Conservation (phyloP, 345 rosid genomes). For the Dimocarpus longan region DNA sequence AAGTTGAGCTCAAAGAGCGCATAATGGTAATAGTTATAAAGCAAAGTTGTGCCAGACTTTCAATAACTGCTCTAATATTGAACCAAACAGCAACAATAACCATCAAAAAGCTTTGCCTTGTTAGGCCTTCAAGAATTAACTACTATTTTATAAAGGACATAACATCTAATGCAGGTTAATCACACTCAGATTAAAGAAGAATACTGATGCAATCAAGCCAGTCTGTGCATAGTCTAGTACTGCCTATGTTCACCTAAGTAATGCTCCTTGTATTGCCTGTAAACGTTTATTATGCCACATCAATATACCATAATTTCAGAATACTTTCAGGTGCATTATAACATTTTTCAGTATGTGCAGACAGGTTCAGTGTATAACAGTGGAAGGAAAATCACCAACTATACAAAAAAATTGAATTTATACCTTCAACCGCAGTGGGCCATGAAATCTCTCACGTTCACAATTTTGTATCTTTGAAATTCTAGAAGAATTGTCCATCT, state of each 20-base stretch:
- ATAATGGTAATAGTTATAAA: background rate
- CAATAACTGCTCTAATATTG: background rate
- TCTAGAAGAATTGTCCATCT: slow-evolving; percentile 99
- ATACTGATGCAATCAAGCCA: slow-evolving; percentile 94
- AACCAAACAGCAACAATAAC: background rate
- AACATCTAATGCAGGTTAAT: slow-evolving; percentile 17
- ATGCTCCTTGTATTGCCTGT: slow-evolving; percentile 84
- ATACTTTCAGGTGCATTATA: slow-evolving; percentile 8
- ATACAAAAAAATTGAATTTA: slow-evolving; percentile 14
- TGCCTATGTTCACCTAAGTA: slow-evolving; percentile 74
- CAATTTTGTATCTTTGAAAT: slow-evolving; percentile 86
- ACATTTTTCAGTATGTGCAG: slow-evolving; percentile 2
- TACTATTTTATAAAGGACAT: slow-evolving; percentile 6
- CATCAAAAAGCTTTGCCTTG: background rate
- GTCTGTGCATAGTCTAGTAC: slow-evolving; percentile 97
- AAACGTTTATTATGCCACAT: slow-evolving; percentile 3
- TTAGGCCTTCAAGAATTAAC: background rate
- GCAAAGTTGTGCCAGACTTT: background rate
- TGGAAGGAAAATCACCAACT: background rate
- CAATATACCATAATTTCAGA: slow-evolving; percentile 24
- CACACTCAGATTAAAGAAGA: slow-evolving; percentile 81
- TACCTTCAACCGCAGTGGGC: slow-evolving; percentile 98
- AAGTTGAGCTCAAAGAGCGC: background rate
- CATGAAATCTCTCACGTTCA: slow-evolving; percentile 92
- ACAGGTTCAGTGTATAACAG: background rate